phyloP scores from a whole-genome alignment of 2,329 filamentous ascomycete genomes.

The Blastomyces parvus region DNA sequence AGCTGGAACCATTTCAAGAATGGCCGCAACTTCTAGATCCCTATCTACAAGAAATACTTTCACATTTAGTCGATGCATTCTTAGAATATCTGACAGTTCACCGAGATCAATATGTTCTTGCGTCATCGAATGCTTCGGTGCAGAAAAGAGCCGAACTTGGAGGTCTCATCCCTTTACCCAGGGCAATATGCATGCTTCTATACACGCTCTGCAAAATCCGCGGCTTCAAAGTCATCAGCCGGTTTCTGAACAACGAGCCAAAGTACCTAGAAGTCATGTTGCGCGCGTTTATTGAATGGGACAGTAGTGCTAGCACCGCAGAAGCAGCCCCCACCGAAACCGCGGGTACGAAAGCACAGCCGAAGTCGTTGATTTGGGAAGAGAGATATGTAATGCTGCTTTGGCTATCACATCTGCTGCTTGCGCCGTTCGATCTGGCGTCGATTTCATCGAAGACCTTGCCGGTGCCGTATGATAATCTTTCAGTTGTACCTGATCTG shows the following conservation, averaged over 20 bases:
- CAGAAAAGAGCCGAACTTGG: constrained; percentile 20
- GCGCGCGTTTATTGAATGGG: constrained; percentile 57
- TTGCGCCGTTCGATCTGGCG: constrained; percentile 81
- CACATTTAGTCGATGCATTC: constrained; percentile 65
- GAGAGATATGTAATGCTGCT: constrained; percentile 78
- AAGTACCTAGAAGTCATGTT: constrained; percentile 74
- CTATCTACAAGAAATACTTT: constrained; percentile 65
- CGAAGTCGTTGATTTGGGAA: constrained; percentile 60
- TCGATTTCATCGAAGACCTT: constrained; percentile 58
- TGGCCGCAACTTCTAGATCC: constrained; percentile 87
- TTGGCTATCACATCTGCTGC: constrained; percentile 74
- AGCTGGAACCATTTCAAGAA: constrained; percentile 86
- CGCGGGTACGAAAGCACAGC: constrained; percentile 16
- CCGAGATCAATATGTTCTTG: constrained; percentile 34
- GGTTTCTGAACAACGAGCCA: constrained; percentile 85
- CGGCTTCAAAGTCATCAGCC: constrained; percentile 82
- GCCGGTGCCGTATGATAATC: constrained; percentile 28
- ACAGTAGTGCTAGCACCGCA: constrained; percentile 14
- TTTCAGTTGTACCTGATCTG: constrained; percentile 34
- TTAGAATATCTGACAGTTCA: constrained; percentile 50
- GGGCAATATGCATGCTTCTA: constrained; percentile 66
- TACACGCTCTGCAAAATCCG: constrained; percentile 93
- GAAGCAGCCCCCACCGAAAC: constrained; percentile 13
- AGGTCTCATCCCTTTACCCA: constrained; percentile 46
- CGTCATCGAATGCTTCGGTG: constrained; percentile 22